phyloP scores from a whole-genome alignment of 1,284 basidiomycete species.

The Ustilago cynodontis region DNA sequence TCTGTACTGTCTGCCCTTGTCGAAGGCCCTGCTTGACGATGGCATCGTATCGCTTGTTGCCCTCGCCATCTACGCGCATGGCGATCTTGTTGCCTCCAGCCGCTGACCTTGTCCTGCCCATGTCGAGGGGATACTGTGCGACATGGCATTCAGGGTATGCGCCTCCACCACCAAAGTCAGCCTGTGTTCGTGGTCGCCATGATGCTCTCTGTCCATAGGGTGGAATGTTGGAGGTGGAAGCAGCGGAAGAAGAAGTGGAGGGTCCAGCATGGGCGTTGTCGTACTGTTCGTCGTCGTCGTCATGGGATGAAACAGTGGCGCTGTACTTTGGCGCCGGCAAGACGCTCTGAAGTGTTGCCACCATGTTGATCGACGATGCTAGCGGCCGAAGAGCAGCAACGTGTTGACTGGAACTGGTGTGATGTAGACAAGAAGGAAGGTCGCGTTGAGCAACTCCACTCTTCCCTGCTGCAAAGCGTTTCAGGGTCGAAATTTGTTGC shows the following conservation, averaged over 20 bases:
- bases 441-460: conserved; percentile 6
- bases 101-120: conserved; percentile 85
- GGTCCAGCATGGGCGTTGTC: conserved; percentile 25
- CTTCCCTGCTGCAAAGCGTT: background rate
- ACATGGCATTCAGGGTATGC: conserved; percentile 97
- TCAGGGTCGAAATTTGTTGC: conserved; percentile 3
- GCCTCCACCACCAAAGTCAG: conserved; percentile 93
- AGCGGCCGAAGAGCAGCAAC: background rate
- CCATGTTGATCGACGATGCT: conserved; percentile 24
- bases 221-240: conserved; percentile 72
- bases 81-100: conserved; percentile 77
- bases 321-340: conserved; percentile 50
- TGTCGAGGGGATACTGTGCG: conserved; percentile 94
- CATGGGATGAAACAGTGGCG: conserved; percentile 4
- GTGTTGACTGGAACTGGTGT: background rate
- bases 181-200: conserved; percentile 85
- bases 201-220: conserved; percentile 85
- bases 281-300: conserved; percentile 20
- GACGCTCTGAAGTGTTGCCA: conserved; percentile 50
- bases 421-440: background rate
- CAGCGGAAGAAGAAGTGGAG: conserved; percentile 25
- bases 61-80: conserved; percentile 94
- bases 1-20: conserved; percentile 86
- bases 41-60: conserved; percentile 95
- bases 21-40: conserved; percentile 95